phyloP scores from a whole-genome alignment of 805 yeast genomes.

The Tetrapisispora nanseiensis region DNA sequence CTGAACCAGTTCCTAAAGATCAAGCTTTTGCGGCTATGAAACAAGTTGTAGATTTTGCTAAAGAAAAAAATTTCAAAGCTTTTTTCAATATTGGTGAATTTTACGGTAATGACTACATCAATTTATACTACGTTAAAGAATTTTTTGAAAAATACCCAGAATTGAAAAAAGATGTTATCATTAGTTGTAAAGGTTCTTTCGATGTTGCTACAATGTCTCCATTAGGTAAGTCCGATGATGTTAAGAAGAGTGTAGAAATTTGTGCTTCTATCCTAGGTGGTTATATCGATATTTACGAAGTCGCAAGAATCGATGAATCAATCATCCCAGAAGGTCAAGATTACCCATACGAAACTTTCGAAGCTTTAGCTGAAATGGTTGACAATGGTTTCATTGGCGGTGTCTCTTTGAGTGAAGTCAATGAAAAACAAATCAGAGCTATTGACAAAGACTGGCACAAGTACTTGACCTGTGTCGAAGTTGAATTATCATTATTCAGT shows the following conservation, averaged over 20 bases:
- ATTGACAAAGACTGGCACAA: slow-evolving; percentile 41
- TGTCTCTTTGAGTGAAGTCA: slow-evolving; percentile 65
- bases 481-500: slow-evolving; percentile 68
- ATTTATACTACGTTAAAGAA: slow-evolving; percentile 45
- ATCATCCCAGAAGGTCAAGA: slow-evolving; percentile 16
- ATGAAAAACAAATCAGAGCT: slow-evolving; percentile 47
- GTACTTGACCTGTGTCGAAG: slow-evolving; percentile 61
- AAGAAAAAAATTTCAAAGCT: slow-evolving; percentile 28
- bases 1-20: slow-evolving; percentile 44
- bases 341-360: slow-evolving; percentile 44
- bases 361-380: slow-evolving; percentile 46
- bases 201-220: slow-evolving; percentile 35
- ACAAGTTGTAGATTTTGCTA: slow-evolving; percentile 36
- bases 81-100: slow-evolving; percentile 72
- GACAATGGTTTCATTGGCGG: slow-evolving; percentile 59
- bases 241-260: slow-evolving; percentile 40
- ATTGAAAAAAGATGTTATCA: slow-evolving; percentile 41
- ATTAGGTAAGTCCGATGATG: slow-evolving; percentile 39
- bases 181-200: slow-evolving; percentile 63
- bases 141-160: slow-evolving; percentile 54
- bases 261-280: slow-evolving; percentile 36
- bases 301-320: slow-evolving; percentile 55
- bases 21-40: slow-evolving; percentile 46
- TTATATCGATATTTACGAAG: slow-evolving; percentile 51
- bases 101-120: slow-evolving; percentile 49